These are phyloP conservation scores for Camellia japonica DNA, from an alignment of 148 eudicot species.

Conservation along the genomic window DNA sequence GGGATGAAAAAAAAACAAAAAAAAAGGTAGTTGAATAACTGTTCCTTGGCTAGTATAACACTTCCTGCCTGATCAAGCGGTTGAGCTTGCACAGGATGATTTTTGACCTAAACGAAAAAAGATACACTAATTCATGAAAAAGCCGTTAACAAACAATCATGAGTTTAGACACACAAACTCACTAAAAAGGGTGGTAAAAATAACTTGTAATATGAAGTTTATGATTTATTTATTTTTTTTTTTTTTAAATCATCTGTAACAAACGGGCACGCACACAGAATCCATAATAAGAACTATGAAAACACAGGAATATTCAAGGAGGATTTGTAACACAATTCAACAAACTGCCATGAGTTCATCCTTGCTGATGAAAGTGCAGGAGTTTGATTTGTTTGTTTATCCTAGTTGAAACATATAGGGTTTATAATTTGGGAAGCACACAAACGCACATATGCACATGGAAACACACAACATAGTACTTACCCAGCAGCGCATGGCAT, in stretches of 20 bases:
- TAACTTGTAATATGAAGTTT: neutral
- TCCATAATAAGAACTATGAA: no score
- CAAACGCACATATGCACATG: neutral
- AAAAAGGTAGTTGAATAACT: slow-evolving; percentile 57
- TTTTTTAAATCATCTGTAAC: neutral
- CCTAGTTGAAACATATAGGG: neutral
- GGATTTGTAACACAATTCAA: no score
- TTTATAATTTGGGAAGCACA: neutral
- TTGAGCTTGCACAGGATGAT: slow-evolving; percentile 89
- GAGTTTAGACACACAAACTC: neutral
- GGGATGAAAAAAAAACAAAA: neutral
- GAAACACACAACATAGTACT: slow-evolving; percentile 6
- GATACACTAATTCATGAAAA: neutral
- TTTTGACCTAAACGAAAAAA: slow-evolving; percentile 46
- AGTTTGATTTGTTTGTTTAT: no score
- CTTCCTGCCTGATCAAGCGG: slow-evolving; percentile 74
- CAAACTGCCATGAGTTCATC: no score
- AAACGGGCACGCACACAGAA: no score
- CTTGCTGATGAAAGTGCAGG: no score
- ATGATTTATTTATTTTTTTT: no score
- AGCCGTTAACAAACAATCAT: neutral
- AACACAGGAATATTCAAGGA: no score
- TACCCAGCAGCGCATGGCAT: slow-evolving; percentile 99
- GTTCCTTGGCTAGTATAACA: slow-evolving; percentile 87
- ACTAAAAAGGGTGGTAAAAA: neutral